phyloP scores from a whole-genome alignment of 2,329 filamentous ascomycete species.

The Fusarium redolens region DNA sequence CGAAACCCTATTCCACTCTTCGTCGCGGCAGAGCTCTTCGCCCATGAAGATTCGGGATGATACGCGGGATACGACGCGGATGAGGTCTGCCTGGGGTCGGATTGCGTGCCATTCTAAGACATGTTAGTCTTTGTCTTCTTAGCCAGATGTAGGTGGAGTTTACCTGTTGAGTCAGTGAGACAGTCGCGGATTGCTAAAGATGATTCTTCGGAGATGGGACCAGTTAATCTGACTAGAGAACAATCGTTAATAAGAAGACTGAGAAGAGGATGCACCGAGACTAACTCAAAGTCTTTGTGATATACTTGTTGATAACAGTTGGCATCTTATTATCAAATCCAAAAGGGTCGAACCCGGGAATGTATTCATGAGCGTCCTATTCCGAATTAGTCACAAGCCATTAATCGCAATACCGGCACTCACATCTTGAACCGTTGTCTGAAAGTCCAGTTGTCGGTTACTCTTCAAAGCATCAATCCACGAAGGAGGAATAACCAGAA shows the following conservation, averaged over 20 bases:
- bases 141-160: not conserved
- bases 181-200: not conserved
- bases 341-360: not conserved
- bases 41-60: constrained; percentile 47
- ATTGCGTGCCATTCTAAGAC: not conserved
- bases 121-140: accelerated
- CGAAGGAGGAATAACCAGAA: not conserved
- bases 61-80: not conserved
- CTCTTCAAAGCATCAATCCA: not conserved
- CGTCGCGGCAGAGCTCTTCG: constrained; percentile 54
- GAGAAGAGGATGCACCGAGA: accelerated
- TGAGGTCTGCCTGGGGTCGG: not conserved
- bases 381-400: accelerated
- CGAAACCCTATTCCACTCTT: constrained; percentile 58
- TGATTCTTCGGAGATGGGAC: not conserved
- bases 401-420: accelerated
- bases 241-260: not conserved
- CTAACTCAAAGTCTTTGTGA: not conserved
- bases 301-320: not conserved
- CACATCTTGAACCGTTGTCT: not conserved
- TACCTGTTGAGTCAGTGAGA: not conserved
- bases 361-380: not conserved
- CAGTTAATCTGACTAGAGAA: not conserved
- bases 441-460: not conserved
- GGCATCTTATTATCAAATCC: not conserved